A percentile compares a stretch with the other conserved stretches of the same genome.
phyloP scores from a whole-genome alignment of 306 rosid species.

The Senna tora region DNA sequence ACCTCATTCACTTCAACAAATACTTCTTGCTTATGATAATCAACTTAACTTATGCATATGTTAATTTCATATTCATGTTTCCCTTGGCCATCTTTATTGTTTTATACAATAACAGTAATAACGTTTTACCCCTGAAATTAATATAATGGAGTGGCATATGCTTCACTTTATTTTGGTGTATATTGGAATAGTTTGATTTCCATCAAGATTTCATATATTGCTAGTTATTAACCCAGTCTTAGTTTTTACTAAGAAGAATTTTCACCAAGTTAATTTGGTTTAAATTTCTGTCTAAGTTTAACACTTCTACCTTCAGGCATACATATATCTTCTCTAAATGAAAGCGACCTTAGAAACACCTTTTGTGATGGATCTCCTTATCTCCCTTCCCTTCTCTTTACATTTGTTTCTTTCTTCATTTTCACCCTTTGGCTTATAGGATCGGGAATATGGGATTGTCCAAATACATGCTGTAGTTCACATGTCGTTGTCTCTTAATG shows the following conservation, averaged over 20 bases:
- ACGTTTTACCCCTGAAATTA: neutral
- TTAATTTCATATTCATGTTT: neutral
- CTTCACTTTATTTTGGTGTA: neutral
- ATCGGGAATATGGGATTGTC: neutral
- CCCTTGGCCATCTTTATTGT: neutral
- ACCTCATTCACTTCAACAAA: slow-evolving; percentile 19
- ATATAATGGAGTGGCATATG: neutral
- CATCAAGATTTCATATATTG: neutral
- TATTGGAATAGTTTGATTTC: neutral
- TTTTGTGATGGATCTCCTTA: neutral
- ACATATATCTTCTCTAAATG: slow-evolving; percentile 7
- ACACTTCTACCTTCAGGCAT: neutral
- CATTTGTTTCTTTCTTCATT: neutral
- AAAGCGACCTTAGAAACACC: neutral
- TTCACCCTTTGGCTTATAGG: slow-evolving; percentile 7
- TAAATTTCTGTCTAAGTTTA: neutral
- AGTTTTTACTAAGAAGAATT: slow-evolving; percentile 14
- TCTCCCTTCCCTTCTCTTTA: neutral
- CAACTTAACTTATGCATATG: neutral
- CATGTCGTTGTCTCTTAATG: slow-evolving; percentile 5
- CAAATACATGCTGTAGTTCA: slow-evolving; percentile 4
- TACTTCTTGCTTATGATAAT: slow-evolving; percentile 13
- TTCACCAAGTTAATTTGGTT: neutral
- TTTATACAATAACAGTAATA: neutral
- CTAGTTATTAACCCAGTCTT: neutral